Percentiles rank a stretch among this genome's conserved stretches.
Conservation (phyloP, 345 rosid species). For the Pistacia integerrima region DNA sequence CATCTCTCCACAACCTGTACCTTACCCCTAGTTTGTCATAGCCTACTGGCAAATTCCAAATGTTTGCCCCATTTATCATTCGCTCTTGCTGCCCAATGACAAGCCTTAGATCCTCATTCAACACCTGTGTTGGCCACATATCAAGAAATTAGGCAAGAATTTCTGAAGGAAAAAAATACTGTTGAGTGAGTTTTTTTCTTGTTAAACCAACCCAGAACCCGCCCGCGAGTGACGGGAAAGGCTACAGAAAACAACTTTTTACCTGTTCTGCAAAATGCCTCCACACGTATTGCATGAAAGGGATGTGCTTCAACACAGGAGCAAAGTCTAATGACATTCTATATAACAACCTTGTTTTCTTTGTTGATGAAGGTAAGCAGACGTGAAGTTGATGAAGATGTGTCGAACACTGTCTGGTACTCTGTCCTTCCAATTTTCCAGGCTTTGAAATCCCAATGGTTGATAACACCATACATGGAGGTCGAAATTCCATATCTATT, state of each 20-base stretch:
- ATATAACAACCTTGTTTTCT: constrained; percentile 80
- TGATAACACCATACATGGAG: constrained; percentile 94
- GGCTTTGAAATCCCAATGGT: constrained; percentile 98
- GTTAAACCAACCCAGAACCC: no score
- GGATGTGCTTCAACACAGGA: constrained; percentile 74
- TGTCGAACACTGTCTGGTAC: constrained; percentile 67
- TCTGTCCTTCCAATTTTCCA: constrained; percentile 84
- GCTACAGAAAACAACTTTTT: background rate
- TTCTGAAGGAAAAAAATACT: background rate
- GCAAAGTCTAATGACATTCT: constrained; percentile 98
- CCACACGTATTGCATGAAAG: constrained; percentile 88
- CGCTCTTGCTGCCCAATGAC: constrained; percentile 95
- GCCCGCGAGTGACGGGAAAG: background rate
- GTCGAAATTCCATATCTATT: constrained; percentile 95
- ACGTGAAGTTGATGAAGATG: constrained; percentile 98
- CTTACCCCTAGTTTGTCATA: constrained; percentile 98
- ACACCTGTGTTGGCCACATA: constrained; percentile 50
- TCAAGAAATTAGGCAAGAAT: background rate
- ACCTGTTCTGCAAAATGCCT: constrained; percentile 96
- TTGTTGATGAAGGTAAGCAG: constrained; percentile 85
- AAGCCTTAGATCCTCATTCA: constrained; percentile 86
- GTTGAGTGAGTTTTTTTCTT: no score
- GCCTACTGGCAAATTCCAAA: constrained; percentile 88
- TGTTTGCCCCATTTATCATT: constrained; percentile 82
- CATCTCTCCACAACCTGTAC: constrained; percentile 87